Evolutionary conservation across 1,139 yeast genomes (phyloP).

Genomic region (Debaryomycetaceae sp.): DNA sequence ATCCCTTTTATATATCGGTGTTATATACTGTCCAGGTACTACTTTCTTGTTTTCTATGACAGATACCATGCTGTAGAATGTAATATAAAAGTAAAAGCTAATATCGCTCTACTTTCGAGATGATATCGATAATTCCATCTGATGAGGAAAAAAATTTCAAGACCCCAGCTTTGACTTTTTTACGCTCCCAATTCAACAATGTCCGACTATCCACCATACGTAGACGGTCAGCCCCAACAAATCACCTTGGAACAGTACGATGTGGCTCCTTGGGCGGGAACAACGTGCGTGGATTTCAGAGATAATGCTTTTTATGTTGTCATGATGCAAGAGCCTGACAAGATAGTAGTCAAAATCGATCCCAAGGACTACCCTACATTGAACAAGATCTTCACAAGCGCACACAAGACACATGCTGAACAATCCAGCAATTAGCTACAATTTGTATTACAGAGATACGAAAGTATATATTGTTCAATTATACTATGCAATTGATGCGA

Average conservation of each 20-base stretch:
- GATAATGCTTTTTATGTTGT: slow-evolving; percentile 40
- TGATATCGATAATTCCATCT: not conserved
- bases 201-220: slow-evolving; percentile 38
- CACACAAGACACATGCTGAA: slow-evolving; percentile 30
- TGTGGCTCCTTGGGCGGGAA: slow-evolving; percentile 49
- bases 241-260: slow-evolving; percentile 46
- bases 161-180: not conserved
- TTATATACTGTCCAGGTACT: slow-evolving; percentile 72
- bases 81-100: not conserved
- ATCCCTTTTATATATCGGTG: slow-evolving; percentile 31
- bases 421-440: slow-evolving; percentile 2
- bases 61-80: not conserved
- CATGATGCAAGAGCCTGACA: slow-evolving; percentile 42
- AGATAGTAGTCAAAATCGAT: slow-evolving; percentile 41
- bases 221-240: slow-evolving; percentile 47
- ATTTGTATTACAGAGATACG: not conserved
- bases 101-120: not conserved
- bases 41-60: slow-evolving; percentile 27
- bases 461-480: slow-evolving; percentile 1
- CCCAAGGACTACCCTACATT: slow-evolving; percentile 32
- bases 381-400: slow-evolving; percentile 45
- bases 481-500: not conserved
- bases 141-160: not conserved
- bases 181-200: slow-evolving; percentile 6
- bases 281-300: slow-evolving; percentile 47